Conservation (phyloP, 148 eudicot genomes). For the Polygonum aviculare region DNA sequence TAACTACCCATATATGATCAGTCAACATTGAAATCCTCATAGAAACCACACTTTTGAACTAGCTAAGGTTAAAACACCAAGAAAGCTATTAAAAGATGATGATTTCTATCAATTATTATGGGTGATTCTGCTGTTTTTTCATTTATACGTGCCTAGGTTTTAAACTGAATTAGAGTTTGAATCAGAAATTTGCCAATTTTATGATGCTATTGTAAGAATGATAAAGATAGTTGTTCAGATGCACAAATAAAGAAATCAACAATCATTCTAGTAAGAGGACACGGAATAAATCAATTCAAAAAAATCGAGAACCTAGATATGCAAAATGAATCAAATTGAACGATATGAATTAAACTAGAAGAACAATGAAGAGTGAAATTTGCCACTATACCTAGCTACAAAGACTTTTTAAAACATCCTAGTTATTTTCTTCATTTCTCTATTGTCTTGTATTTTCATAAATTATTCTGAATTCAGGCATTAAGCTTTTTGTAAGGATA, state of each 20-base stretch:
- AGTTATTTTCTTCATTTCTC: too few relatives aligned
- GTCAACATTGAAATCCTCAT: too few relatives aligned
- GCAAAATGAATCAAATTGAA: not conserved
- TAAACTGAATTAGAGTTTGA: not conserved
- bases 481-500: too few relatives aligned
- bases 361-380: not conserved
- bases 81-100: not conserved
- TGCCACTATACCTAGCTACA: not conserved
- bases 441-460: too few relatives aligned
- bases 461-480: too few relatives aligned
- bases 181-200: too few relatives aligned
- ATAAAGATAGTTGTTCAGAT: too few relatives aligned
- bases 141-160: not conserved
- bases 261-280: not conserved
- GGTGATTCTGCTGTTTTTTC: not conserved
- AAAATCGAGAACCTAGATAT: not conserved
- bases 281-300: not conserved
- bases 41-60: too few relatives aligned
- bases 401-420: too few relatives aligned
- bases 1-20: too few relatives aligned
- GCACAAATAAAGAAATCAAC: not conserved
- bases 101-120: not conserved
- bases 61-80: not conserved
- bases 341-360: not conserved
- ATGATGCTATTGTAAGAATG: too few relatives aligned